Evolutionary conservation across 2,329 filamentous ascomycete genomes (phyloP).

Genomic region (Coniella vitis): DNA sequence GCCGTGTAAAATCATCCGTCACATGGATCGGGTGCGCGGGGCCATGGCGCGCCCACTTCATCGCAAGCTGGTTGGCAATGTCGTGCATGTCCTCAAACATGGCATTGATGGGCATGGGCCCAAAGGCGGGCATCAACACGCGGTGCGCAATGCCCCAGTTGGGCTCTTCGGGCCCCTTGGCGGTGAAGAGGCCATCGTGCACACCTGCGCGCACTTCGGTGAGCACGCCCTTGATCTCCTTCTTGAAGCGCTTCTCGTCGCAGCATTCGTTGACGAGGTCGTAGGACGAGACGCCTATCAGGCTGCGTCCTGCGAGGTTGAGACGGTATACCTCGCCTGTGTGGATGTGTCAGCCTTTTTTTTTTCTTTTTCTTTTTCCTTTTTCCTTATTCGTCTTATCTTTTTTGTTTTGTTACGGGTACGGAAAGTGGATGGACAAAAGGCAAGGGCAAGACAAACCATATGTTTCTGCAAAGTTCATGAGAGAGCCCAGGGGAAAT

Average conservation of each 20-base stretch:
- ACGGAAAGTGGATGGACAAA: too few species aligned
- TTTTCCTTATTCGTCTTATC: too few species aligned
- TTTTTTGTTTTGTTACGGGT: too few species aligned
- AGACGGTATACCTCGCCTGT: slow-evolving; percentile 17
- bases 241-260: slow-evolving; percentile 57
- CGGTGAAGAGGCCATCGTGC: slow-evolving; percentile 58
- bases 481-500: slow-evolving; percentile 48
- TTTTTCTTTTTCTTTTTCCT: too few species aligned
- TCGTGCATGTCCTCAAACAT: slow-evolving; percentile 69
- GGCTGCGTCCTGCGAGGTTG: slow-evolving; percentile 13
- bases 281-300: slow-evolving; percentile 10
- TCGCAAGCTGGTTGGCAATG: slow-evolving; percentile 55
- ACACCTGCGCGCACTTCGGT: slow-evolving; percentile 51
- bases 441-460: too few species aligned
- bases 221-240: slow-evolving; percentile 44
- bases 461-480: slow-evolving; percentile 56
- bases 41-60: slow-evolving; percentile 64
- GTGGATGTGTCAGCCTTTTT: slow-evolving; percentile 13
- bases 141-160: slow-evolving; percentile 64
- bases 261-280: slow-evolving; percentile 53
- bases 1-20: slow-evolving; percentile 63
- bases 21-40: slow-evolving; percentile 49
- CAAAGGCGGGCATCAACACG: slow-evolving; percentile 61
- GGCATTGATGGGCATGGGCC: slow-evolving; percentile 56
- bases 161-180: slow-evolving; percentile 33